Percentiles rank a stretch among this genome's conserved stretches.
These are phyloP conservation scores for Naganishia cerealis DNA, from an alignment of 1,284 basidiomycete genomes.

Conservation along the genomic window DNA sequence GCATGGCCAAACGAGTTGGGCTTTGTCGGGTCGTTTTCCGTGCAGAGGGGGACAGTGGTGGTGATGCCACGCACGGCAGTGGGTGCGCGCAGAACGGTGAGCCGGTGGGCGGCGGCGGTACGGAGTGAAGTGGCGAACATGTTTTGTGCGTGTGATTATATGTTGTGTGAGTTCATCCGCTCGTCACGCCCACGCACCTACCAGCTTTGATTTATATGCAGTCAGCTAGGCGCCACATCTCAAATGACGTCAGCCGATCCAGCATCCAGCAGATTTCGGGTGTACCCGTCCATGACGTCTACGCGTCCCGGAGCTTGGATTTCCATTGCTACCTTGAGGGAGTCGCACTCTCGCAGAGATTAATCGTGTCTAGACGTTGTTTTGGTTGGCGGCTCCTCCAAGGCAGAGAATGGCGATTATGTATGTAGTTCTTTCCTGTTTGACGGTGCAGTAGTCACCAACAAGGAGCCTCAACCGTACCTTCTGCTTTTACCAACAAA, in stretches of 20 bases:
- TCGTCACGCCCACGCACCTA: background rate
- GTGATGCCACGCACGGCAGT: constrained; percentile 6
- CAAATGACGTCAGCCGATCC: constrained; percentile 26
- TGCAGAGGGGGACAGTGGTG: constrained; percentile 16
- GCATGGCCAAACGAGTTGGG: constrained; percentile 43
- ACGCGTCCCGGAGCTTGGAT: too few relatives aligned
- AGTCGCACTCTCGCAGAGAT: too few relatives aligned
- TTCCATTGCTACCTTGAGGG: too few relatives aligned
- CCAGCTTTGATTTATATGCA: background rate
- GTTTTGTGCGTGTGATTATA: background rate
- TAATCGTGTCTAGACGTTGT: too few relatives aligned
- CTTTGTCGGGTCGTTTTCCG: constrained; percentile 20
- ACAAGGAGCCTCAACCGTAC: too few relatives aligned
- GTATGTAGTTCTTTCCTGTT: too few relatives aligned
- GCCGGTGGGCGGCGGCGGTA: constrained; percentile 11
- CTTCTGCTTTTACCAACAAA: too few relatives aligned
- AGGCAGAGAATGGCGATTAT: too few relatives aligned
- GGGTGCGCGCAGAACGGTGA: background rate
- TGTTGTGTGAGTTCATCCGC: background rate
- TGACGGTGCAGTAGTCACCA: too few relatives aligned
- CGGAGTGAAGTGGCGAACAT: constrained; percentile 27
- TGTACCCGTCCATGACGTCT: constrained; percentile 12
- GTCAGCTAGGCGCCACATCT: background rate
- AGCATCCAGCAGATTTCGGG: background rate
- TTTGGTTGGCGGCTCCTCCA: too few relatives aligned